These are phyloP conservation scores for Clonostachys sp. DNA, from an alignment of 2,329 filamentous ascomycete genomes.

Conservation along the genomic window DNA sequence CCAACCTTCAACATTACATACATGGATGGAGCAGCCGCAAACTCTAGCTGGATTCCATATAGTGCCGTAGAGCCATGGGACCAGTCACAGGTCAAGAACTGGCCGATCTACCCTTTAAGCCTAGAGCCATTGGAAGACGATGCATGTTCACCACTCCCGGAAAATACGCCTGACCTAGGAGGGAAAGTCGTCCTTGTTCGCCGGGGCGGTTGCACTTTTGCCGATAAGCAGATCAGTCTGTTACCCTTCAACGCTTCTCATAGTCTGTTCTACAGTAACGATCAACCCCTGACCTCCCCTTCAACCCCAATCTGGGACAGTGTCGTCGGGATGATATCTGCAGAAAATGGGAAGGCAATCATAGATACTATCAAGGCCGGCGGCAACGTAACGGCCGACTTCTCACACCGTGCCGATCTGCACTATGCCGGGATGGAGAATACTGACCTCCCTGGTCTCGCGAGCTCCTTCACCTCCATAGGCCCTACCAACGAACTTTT, in stretches of 20 bases:
- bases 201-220: conserved; percentile 18
- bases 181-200: conserved; percentile 19
- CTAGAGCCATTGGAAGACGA: conserved; percentile 16
- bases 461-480: conserved; percentile 14
- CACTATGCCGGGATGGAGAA: conserved; percentile 7
- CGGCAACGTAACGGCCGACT: conserved; percentile 19
- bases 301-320: not conserved
- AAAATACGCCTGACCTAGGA: conserved; percentile 10
- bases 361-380: conserved; percentile 14
- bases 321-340: conserved; percentile 11
- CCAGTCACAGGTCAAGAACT: conserved; percentile 24
- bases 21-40: conserved; percentile 11
- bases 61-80: conserved; percentile 24
- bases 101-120: conserved; percentile 17
- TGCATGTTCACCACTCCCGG: conserved; percentile 16
- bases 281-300: not conserved
- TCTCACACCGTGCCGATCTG: conserved; percentile 14
- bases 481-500: conserved; percentile 3
- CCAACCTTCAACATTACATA: conserved; percentile 21
- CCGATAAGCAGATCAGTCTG: conserved; percentile 15
- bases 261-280: conserved; percentile 4
- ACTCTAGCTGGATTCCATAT: conserved; percentile 19
- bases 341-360: conserved; percentile 14
- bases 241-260: conserved; percentile 15
- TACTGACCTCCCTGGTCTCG: conserved; percentile 19